Base-by-base conservation (phyloP, 2,329 filamentous ascomycete species). In the Cladobotryum mycophilum region DNA sequence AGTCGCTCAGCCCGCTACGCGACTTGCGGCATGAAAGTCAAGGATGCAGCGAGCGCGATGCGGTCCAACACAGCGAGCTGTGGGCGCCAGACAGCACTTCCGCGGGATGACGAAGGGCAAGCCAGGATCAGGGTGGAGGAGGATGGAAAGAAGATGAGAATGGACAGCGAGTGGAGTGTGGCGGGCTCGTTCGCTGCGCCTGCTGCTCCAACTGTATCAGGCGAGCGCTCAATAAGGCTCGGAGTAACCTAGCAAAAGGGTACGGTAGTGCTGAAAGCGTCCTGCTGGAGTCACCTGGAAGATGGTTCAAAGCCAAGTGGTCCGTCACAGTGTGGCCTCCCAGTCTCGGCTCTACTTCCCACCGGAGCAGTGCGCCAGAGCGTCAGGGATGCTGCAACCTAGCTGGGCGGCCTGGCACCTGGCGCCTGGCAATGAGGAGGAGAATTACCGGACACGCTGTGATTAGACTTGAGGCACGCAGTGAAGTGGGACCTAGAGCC, bases 261-360 rank as follows among this genome's bases (percentile, higher is more conserved):
- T 30, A 30, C 25, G 6, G 25, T 30, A 7, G 49, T 42, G 48
- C 47, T 43, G 25, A 30, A 47, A 35, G 49, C 40, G 25, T 11
- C 45, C 45, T 41, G 25, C 49, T 44, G 45, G 40, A 48, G 49
- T 52, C 49, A 52, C 49, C 49, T 51, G 25, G 49, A 51, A 51
- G 43, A 38, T 37, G 49, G 49, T 47, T 30, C 25, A 30, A 30
- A 30, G 25, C 25, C 25, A 47, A 34, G 37, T 45, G 41, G 42
- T 42, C 48, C 35, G 41, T 45, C 41, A 18, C 18, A 37, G 43
- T 34, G 43, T 34, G 43, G 38, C 49, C 46, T 33, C 49, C 38
- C 25, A 45, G 42, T 45, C 42, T 45, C 42, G 42, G 42, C n/a
- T 34, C 22, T 33, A 45, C n/a, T 45, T 30, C 30, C 42, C 42